Evolutionary conservation across 2,329 filamentous ascomycete species (phyloP), one percentile per base, ranked within the genome.

Genomic region (Clarireedia sp.): DNA sequence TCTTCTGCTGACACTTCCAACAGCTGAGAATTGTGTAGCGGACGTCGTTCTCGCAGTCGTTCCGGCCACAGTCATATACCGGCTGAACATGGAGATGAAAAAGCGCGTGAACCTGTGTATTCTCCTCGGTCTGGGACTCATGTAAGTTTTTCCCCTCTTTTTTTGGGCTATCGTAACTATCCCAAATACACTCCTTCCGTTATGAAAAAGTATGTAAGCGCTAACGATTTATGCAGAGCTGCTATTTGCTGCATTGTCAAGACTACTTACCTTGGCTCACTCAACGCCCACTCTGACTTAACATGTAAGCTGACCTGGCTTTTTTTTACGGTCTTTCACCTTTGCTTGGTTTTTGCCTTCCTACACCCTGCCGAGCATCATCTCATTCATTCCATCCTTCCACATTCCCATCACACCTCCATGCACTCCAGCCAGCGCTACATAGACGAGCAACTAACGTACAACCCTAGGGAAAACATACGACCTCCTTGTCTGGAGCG

Each of bases 181-280:
- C 12, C 10, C 29, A 33, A 33, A 33, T 12, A 4, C 12, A 5
- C 29, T 33, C 10, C 4, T 33, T 26, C 24, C 5, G 24, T 26
- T 33, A 33, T 10, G 10, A 33, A 33, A 10, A 33, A 43, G 10
- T 2, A 37, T 23, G 16, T 48, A 48, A 48, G 23, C 50, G 17
- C 48, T 53, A 53, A 46, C 17, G 26, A 21, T 1, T 16, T 14
- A 26, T 33, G 6, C 29, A 56, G 54, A 14, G 54, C 54, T 26
- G 54, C 54, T 3, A 41, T 52, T 17, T 52, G 48, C 23, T 52
- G 54, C 16, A 53, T 56, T 19, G 48, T 52, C 23, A 56, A 56
- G n/a, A 56, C 49, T 29, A 48, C 49, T 14, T 46, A 33, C 12
- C 8, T 56, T 14, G 36, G 36, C 12, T 41, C 26, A 37, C 37